Conservation (phyloP, 345 rosid genomes). For the Arabis hirsuta region DNA sequence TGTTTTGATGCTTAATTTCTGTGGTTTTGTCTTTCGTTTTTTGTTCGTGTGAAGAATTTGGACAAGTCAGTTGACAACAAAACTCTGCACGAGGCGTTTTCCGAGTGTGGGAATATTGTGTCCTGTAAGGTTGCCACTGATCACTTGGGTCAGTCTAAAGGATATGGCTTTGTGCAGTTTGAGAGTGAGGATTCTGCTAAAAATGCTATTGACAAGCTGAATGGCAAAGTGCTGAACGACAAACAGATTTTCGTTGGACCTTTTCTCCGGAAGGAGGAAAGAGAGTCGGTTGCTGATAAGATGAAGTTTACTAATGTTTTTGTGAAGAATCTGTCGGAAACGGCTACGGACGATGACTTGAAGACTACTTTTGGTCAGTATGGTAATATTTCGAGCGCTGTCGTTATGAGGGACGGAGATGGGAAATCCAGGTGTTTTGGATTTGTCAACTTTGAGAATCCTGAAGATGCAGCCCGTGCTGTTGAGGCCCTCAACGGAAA, state of each 20-base stretch:
- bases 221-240: constrained; percentile 71
- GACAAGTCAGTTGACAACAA: constrained; percentile 85
- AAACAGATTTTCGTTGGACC: constrained; percentile 85
- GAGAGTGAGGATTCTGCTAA: constrained; percentile 72
- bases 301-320: constrained; percentile 69
- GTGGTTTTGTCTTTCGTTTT: neutral
- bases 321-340: constrained; percentile 75
- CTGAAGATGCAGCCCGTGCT: constrained; percentile 87
- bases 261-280: constrained; percentile 74
- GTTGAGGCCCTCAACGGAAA: constrained; percentile 86
- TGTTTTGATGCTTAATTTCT: neutral
- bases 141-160: constrained; percentile 70
- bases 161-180: constrained; percentile 85
- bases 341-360: constrained; percentile 62
- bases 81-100: constrained; percentile 71
- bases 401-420: constrained; percentile 74
- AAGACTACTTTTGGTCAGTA: constrained; percentile 64
- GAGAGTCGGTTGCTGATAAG: constrained; percentile 62
- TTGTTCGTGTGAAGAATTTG: constrained; percentile 55
- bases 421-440: constrained; percentile 93
- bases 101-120: constrained; percentile 63
- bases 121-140: constrained; percentile 88
- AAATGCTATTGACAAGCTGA: constrained; percentile 70
- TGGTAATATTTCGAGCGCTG: constrained; percentile 70
- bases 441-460: constrained; percentile 87